Conservation (phyloP, 305 asterid species). For the Solanum hybrid region DNA sequence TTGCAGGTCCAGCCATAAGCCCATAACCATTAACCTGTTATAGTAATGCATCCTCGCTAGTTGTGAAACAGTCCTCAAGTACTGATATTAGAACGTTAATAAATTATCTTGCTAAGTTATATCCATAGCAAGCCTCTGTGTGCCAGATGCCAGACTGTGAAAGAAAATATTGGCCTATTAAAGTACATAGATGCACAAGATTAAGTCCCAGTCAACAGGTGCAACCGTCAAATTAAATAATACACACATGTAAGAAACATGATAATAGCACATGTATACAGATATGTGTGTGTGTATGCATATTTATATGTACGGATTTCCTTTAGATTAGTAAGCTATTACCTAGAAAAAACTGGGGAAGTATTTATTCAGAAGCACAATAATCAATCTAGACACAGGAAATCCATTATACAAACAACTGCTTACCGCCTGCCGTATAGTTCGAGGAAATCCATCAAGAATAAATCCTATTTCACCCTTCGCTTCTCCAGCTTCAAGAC, state of each 20-base stretch:
- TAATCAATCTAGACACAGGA: background rate
- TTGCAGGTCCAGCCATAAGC: background rate
- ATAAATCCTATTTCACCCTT: slow-evolving; percentile 83
- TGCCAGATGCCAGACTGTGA: background rate
- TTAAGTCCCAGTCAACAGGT: background rate
- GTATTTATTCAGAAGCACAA: background rate
- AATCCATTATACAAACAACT: background rate
- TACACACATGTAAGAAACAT: background rate
- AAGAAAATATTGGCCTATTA: background rate
- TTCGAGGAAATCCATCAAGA: slow-evolving; percentile 96
- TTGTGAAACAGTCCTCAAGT: background rate
- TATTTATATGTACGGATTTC: background rate
- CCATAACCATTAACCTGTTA: background rate
- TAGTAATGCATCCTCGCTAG: background rate
- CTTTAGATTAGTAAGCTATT: background rate
- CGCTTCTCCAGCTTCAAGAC: slow-evolving; percentile 70
- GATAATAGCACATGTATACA: background rate
- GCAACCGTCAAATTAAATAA: background rate
- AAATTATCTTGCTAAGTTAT: background rate
- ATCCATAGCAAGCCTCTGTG: background rate
- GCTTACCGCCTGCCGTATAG: slow-evolving; percentile 89
- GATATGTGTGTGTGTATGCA: background rate
- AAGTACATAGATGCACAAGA: background rate
- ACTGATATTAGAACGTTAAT: background rate
- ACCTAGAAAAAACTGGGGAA: background rate